These are phyloP conservation scores for Nematocida minor DNA, from an alignment of 371 early-diverging fungal genomes.

Conservation along the genomic window DNA sequence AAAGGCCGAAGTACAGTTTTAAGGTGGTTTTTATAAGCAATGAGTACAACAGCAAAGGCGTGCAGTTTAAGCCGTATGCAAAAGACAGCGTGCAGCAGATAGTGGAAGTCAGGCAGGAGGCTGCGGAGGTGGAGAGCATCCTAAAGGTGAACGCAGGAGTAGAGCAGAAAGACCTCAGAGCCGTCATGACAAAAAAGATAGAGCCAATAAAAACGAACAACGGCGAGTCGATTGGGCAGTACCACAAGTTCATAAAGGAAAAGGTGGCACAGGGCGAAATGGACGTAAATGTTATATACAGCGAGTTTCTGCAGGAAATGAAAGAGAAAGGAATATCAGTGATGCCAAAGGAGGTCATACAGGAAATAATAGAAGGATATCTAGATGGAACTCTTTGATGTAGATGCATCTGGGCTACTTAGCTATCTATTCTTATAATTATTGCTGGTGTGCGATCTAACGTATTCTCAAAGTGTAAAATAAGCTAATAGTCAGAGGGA, in stretches of 20 bases:
- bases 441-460: too few relatives aligned
- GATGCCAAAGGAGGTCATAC: slow-evolving; percentile 29
- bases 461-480: too few relatives aligned
- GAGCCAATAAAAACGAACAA: background rate
- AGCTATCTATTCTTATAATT: too few relatives aligned
- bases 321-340: slow-evolving; percentile 11
- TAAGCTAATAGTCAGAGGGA: too few relatives aligned
- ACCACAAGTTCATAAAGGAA: slow-evolving; percentile 29
- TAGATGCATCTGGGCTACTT: too few relatives aligned
- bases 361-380: slow-evolving; percentile 28
- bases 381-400: slow-evolving; percentile 14
- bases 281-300: slow-evolving; percentile 25
- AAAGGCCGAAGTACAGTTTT: background rate
- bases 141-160: background rate
- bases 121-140: background rate
- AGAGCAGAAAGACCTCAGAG: slow-evolving; percentile 27
- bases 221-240: background rate
- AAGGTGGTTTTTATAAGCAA: slow-evolving; percentile 39
- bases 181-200: background rate
- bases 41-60: slow-evolving; percentile 18
- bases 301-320: slow-evolving; percentile 21
- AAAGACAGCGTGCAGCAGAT: slow-evolving; percentile 24
- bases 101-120: background rate
- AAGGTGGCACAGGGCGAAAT: background rate
- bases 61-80: slow-evolving; percentile 39